A percentile compares a stretch with the other conserved stretches of the same genome.
Conservation (phyloP, 495 filamentous ascomycete genomes). For the Entonaema liquescens region DNA sequence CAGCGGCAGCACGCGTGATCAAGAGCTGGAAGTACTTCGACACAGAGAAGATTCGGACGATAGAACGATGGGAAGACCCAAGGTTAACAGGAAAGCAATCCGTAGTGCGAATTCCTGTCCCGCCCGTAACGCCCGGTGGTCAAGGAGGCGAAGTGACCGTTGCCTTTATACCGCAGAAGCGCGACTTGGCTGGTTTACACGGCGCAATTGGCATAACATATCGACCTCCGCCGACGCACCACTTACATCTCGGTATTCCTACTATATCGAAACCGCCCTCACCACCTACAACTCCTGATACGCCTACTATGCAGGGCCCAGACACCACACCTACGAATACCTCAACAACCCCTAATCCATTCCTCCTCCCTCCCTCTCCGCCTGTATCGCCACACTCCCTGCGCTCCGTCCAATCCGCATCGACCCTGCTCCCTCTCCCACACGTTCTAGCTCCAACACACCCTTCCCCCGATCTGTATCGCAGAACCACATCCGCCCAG, state of each 20-base stretch:
- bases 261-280: conserved; percentile 36
- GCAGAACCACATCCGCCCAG: conserved; percentile 31
- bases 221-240: conserved; percentile 56
- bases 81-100: conserved; percentile 52
- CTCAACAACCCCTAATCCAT: conserved; percentile 52
- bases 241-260: conserved; percentile 17
- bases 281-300: conserved; percentile 47
- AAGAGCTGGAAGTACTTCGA: conserved; percentile 72
- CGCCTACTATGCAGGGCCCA: conserved; percentile 28
- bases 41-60: conserved; percentile 57
- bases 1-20: conserved; percentile 68
- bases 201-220: conserved; percentile 77
- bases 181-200: conserved; percentile 69
- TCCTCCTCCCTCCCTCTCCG: conserved; percentile 55
- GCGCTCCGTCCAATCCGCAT: conserved; percentile 47
- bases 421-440: conserved; percentile 44
- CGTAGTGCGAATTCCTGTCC: conserved; percentile 53
- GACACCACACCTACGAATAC: conserved; percentile 56
- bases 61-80: conserved; percentile 63
- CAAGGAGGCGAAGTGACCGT: conserved; percentile 70
- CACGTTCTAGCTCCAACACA: conserved; percentile 11
- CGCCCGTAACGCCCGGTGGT: conserved; percentile 54
- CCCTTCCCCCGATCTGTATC: conserved; percentile 31
- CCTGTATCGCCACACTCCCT: conserved; percentile 45
- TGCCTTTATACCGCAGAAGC: conserved; percentile 67